Evolutionary conservation across 2,329 filamentous ascomycete species (phyloP).

Genomic region (Trichoderma citrinoviride): DNA sequence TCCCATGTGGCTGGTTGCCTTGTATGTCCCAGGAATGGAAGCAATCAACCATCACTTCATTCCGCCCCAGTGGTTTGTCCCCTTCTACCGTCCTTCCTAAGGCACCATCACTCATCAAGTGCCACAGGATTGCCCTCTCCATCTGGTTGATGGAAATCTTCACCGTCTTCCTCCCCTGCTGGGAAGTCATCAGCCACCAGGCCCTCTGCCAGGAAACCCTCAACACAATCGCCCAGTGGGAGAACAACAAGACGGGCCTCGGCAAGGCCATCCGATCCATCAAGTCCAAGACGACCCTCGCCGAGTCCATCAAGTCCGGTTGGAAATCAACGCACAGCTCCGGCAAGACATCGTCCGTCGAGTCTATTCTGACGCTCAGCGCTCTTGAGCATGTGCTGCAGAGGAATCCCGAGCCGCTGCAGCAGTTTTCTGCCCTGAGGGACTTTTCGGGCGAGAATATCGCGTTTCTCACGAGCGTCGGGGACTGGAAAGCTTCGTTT

Average conservation of each 20-base stretch:
- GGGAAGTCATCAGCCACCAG: slow-evolving; percentile 50
- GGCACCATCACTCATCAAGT: background rate
- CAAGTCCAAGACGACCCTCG: slow-evolving; percentile 27
- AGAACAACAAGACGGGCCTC: slow-evolving; percentile 36
- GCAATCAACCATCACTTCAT: slow-evolving; percentile 52
- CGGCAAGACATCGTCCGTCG: slow-evolving; percentile 29
- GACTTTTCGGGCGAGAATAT: slow-evolving; percentile 73
- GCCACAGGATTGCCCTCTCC: slow-evolving; percentile 45
- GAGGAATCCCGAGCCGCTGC: slow-evolving; percentile 57
- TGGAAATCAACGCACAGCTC: slow-evolving; percentile 37
- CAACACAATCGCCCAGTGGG: slow-evolving; percentile 45
- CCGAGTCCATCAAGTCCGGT: slow-evolving; percentile 31
- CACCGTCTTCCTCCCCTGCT: slow-evolving; percentile 60
- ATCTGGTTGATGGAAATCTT: slow-evolving; percentile 60
- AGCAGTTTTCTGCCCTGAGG: slow-evolving; percentile 61
- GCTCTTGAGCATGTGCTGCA: slow-evolving; percentile 61
- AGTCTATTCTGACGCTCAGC: slow-evolving; percentile 56
- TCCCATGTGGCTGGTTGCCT: slow-evolving; percentile 62
- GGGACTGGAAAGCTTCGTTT: slow-evolving; percentile 51
- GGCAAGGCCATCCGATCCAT: slow-evolving; percentile 25
- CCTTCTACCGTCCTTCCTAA: slow-evolving; percentile 32
- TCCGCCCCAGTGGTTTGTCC: slow-evolving; percentile 58
- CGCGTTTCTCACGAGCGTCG: slow-evolving; percentile 59
- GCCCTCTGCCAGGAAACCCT: slow-evolving; percentile 43
- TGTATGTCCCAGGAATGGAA: slow-evolving; percentile 49